Conservation (phyloP, 1,284 basidiomycete species). For the Trichosporon coremiiforme region DNA sequence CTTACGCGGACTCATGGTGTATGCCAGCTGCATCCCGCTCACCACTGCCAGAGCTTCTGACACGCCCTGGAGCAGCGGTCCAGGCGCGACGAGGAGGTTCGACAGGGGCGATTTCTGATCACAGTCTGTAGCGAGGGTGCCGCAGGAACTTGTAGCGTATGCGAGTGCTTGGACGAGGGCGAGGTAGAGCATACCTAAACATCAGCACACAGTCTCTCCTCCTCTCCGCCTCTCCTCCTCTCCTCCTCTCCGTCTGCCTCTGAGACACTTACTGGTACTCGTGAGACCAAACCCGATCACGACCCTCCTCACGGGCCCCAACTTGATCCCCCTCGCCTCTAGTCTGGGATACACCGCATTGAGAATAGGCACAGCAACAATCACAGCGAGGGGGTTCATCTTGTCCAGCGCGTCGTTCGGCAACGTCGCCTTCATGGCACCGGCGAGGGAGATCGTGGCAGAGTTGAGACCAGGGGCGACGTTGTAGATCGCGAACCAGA, state of each 20-base stretch:
- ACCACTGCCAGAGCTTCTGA: background rate
- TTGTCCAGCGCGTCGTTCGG: background rate
- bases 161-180: background rate
- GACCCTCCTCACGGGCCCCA: background rate
- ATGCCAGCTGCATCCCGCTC: background rate
- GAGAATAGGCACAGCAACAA: background rate
- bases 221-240: no score
- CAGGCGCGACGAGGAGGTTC: background rate
- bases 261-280: background rate
- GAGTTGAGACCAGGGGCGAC: background rate
- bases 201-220: background rate
- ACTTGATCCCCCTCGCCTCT: background rate
- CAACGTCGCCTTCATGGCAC: background rate
- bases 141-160: background rate
- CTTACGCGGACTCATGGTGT: background rate
- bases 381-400: background rate
- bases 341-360: background rate
- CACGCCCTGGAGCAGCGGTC: background rate
- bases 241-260: no score
- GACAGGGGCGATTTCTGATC: background rate
- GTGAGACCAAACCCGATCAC: background rate
- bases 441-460: background rate
- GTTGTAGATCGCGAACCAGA: constrained; percentile 31
- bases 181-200: background rate
- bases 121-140: background rate